Evolutionary conservation across 2,329 filamentous ascomycete species (phyloP).

Genomic region (Botrytis medusae): DNA sequence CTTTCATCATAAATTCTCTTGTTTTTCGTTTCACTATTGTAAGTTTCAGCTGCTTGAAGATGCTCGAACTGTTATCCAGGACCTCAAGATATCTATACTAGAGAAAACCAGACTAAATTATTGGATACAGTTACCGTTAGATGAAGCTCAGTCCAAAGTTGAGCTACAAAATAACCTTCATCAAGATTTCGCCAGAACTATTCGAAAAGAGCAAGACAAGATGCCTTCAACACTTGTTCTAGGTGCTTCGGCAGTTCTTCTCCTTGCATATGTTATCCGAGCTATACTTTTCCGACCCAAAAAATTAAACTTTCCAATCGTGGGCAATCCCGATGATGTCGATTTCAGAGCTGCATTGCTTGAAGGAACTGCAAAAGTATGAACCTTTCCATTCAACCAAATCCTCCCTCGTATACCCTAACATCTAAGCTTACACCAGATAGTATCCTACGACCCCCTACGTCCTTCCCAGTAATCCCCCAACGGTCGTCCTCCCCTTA

Average conservation of each 20-base stretch:
- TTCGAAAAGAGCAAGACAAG: background rate
- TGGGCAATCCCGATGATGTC: background rate
- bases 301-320: background rate
- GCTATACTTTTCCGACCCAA: background rate
- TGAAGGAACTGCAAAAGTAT: background rate
- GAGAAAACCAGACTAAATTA: too few species aligned
- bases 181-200: background rate
- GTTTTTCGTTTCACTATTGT: too few species aligned
- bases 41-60: too few species aligned
- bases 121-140: too few species aligned
- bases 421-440: background rate
- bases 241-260: background rate
- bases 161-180: background rate
- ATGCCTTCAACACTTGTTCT: background rate
- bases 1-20: too few species aligned
- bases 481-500: background rate
- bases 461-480: background rate
- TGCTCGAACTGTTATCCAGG: too few species aligned
- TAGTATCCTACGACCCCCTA: conserved; percentile 2
- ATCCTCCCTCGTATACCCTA: background rate
- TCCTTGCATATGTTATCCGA: background rate
- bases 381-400: background rate
- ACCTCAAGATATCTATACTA: too few species aligned
- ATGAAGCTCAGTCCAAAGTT: background rate
- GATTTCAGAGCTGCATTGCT: background rate